Evolutionary conservation across 805 yeast species (phyloP).

Genomic region (Saccharomycopsis javanensis): DNA sequence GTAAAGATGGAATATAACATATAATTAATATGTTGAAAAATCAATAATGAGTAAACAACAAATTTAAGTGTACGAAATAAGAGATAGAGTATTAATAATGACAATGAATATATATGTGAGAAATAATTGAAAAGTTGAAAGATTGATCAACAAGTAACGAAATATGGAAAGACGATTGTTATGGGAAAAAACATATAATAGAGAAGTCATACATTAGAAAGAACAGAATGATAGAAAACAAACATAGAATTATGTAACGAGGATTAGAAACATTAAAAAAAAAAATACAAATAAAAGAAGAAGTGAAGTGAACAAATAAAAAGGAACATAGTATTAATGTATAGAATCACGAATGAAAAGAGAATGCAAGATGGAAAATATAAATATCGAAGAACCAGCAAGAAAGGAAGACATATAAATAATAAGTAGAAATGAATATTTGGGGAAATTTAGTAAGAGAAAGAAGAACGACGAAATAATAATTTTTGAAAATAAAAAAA

Average conservation of each 20-base stretch:
- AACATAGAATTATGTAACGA: background rate
- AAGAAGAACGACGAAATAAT: background rate
- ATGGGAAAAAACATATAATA: background rate
- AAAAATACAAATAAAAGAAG: background rate
- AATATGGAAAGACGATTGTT: background rate
- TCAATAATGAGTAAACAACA: background rate
- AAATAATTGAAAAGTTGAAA: background rate
- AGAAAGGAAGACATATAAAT: background rate
- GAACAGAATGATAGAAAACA: background rate
- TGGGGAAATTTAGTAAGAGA: background rate
- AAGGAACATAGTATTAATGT: background rate
- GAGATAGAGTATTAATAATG: background rate
- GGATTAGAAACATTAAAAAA: background rate
- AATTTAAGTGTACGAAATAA: background rate
- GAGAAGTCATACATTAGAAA: background rate
- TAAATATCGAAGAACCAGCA: background rate
- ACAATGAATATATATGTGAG: background rate
- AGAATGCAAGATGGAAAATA: background rate
- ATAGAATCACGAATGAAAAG: background rate
- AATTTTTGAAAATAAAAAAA: background rate
- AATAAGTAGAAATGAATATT: background rate
- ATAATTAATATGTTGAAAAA: background rate
- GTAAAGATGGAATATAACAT: background rate
- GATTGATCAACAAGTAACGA: background rate
- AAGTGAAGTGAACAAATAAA: background rate